Evolutionary conservation across 1,139 yeast genomes (phyloP).

Genomic region (Blastobotrys aristatus): DNA sequence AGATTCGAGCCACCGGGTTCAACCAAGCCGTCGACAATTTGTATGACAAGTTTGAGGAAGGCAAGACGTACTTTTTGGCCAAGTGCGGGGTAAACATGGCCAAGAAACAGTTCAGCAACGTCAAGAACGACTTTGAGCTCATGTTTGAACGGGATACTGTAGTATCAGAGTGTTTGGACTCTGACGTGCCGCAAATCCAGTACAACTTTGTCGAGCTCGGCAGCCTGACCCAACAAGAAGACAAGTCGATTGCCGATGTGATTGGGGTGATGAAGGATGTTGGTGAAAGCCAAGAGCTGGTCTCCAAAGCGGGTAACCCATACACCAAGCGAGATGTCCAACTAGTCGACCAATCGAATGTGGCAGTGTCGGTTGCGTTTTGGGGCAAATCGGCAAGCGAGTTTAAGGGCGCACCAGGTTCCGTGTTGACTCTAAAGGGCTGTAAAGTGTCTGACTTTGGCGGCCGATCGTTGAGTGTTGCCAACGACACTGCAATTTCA

Average conservation of each 20-base stretch:
- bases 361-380: conserved; percentile 71
- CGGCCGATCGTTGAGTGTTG: conserved; percentile 78
- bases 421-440: conserved; percentile 89
- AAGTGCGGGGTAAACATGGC: conserved; percentile 79
- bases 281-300: conserved; percentile 67
- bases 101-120: conserved; percentile 78
- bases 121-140: conserved; percentile 85
- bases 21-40: conserved; percentile 79
- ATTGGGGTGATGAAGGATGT: conserved; percentile 80
- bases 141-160: conserved; percentile 74
- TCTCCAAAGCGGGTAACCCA: conserved; percentile 91
- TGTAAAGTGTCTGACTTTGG: conserved; percentile 85
- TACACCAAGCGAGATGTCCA: conserved; percentile 86
- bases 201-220: conserved; percentile 71
- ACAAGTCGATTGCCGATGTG: conserved; percentile 67
- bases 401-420: conserved; percentile 65
- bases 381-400: conserved; percentile 89
- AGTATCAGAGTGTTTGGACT: conserved; percentile 65
- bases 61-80: conserved; percentile 79
- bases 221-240: conserved; percentile 60
- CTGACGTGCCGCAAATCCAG: conserved; percentile 66
- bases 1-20: conserved; percentile 93
- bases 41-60: conserved; percentile 74
- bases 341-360: conserved; percentile 80
- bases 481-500: conserved; percentile 69